phyloP scores from a whole-genome alignment of 2,329 filamentous ascomycete genomes.

The Westerdykella aurantiaca region DNA sequence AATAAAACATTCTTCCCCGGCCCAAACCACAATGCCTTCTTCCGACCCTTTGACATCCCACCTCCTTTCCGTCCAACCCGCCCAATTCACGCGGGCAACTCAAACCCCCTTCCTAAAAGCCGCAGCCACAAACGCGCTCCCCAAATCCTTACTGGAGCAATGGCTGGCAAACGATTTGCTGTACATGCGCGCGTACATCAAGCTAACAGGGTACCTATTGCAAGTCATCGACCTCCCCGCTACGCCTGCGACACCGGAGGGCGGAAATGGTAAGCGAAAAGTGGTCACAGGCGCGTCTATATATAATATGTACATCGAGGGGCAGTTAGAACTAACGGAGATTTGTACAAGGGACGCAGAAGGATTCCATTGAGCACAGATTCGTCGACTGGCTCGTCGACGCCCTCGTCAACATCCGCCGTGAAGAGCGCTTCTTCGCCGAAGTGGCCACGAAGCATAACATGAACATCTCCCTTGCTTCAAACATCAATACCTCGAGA shows the following conservation, averaged over 20 bases:
- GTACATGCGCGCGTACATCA: conserved; percentile 31
- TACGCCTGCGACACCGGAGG: not conserved
- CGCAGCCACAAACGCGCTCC: conserved; percentile 26
- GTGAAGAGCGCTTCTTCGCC: conserved; percentile 27
- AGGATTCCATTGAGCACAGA: conserved; percentile 15
- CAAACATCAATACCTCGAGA: no score
- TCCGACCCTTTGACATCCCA: conserved; percentile 22
- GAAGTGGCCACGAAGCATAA: conserved; percentile 26
- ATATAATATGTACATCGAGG: no score
- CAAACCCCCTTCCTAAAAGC: conserved; percentile 25
- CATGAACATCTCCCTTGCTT: conserved; percentile 7
- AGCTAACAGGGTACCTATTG: conserved; percentile 19
- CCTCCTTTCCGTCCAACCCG: conserved; percentile 21
- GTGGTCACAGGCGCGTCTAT: no score
- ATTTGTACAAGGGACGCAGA: conserved; percentile 1
- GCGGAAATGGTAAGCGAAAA: no score
- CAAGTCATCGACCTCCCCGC: conserved; percentile 11
- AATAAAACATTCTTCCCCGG: not conserved
- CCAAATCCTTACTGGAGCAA: conserved; percentile 25
- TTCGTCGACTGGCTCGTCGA: conserved; percentile 28
- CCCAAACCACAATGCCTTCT: conserved; percentile 1
- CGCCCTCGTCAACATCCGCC: conserved; percentile 27
- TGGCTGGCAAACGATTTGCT: conserved; percentile 33
- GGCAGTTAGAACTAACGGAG: no score
- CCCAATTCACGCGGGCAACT: conserved; percentile 26